A percentile compares a stretch with the other conserved stretches of the same genome.
These are phyloP conservation scores for Cryptosporidium xiaoi DNA, from an alignment of 169 alveolate species.

Conservation along the genomic window DNA sequence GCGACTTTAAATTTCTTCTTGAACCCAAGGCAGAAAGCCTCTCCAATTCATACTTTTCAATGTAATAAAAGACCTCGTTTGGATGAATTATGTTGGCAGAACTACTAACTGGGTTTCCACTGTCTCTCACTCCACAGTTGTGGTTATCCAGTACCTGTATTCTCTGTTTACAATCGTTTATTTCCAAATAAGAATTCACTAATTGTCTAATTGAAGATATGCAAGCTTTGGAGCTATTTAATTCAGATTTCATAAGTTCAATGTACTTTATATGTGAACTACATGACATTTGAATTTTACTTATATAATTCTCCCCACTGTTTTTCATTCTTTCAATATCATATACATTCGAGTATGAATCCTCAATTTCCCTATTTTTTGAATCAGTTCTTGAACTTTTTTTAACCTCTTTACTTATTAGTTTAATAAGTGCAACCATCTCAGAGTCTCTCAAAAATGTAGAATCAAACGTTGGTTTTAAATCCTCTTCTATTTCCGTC, in stretches of 20 bases:
- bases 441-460: slow-evolving; percentile 61
- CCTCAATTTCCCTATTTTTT: too few species aligned
- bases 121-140: background rate
- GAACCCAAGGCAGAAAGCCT: slow-evolving; percentile 17
- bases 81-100: background rate
- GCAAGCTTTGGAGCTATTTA: background rate
- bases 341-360: background rate
- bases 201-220: slow-evolving; percentile 54
- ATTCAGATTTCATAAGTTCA: slow-evolving; percentile 37
- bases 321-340: background rate
- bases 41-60: slow-evolving; percentile 33
- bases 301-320: background rate
- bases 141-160: slow-evolving; percentile 10
- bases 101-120: background rate
- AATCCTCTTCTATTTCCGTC: background rate
- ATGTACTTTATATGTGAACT: slow-evolving; percentile 31
- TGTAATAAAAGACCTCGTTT: slow-evolving; percentile 15
- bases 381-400: background rate
- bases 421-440: slow-evolving; percentile 16
- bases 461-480: background rate
- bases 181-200: slow-evolving; percentile 49
- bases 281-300: background rate
- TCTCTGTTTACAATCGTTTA: slow-evolving; percentile 64
- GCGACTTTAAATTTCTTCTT: slow-evolving; percentile 39
- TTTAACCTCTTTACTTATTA: slow-evolving; percentile 25